Percentiles rank a stretch among this genome's conserved stretches.
Conservation (phyloP, 169 alveolate species). For the Plasmodium berghei region DNA sequence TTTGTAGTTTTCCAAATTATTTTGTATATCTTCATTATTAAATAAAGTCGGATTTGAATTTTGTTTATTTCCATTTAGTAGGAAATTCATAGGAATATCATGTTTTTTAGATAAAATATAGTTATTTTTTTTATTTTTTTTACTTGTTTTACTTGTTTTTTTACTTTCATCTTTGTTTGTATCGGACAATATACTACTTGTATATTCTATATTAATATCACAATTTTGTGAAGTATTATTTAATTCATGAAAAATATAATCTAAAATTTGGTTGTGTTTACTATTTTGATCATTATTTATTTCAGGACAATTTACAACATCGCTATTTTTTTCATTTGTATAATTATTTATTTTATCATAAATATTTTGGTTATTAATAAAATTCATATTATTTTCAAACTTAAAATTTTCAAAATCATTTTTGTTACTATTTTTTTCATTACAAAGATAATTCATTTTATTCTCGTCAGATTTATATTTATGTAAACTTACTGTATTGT, state of each 20-base stretch:
- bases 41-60: neutral
- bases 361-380: neutral
- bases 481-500: too few relatives aligned
- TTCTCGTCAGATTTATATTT: too few relatives aligned
- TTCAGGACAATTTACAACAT: neutral
- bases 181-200: neutral
- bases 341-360: too few relatives aligned
- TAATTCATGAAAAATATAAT: constrained; percentile 20
- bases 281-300: neutral
- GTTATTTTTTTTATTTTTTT: neutral
- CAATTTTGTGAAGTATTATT: neutral
- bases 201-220: neutral
- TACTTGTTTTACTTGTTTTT: neutral
- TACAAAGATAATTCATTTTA: too few relatives aligned
- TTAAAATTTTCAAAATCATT: too few relatives aligned
- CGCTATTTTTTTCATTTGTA: neutral
- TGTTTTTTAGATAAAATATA: neutral
- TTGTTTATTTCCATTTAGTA: neutral
- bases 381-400: neutral
- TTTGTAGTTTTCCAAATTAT: neutral
- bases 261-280: neutral
- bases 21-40: neutral
- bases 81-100: neutral
- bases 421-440: too few relatives aligned
- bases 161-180: neutral